Base-by-base conservation (phyloP, 441 rosid genomes). In the Mallotus japonicus region DNA sequence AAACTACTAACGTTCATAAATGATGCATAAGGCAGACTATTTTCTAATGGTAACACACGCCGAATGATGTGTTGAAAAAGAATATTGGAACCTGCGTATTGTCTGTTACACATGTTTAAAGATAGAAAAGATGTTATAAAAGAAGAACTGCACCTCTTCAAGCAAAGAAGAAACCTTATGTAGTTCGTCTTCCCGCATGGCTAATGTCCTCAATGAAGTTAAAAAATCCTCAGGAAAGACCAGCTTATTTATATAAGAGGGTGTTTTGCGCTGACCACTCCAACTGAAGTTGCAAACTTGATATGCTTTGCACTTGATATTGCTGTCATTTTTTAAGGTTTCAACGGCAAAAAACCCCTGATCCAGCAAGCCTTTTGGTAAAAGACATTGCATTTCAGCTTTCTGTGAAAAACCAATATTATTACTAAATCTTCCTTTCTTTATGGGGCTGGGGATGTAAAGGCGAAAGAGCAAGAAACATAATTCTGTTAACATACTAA, bases 241-340 rank as follows among this genome's bases (percentile, higher is more conserved):
- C 74, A 94, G 84, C 80, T 90, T 88, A 77, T 85, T 81, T 75
- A 76, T n/a, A 70, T 94, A 94, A 12, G 92, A 83, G 62, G 99
- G 97, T 5, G 54, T 84, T 80, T 64, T 85, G 65, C 99, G 97
- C 76, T 87, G 84, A 74, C 99, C 99, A 76, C 95, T 89, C 97
- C 99, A 94, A 85, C 97, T 92, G 78, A 85, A 90, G 82, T 82
- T 86, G 83, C 79, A 77, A 76, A 76, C 73, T 65, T 42, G 17
- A 47, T 72, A 82, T 47, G 37, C 75, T 69, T 73, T 81, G 51
- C 37, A 15, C 65, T 79, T 73, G 47, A 56, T 65, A 56, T 59
- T 80, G 71, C 73, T 74, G 83, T 84, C 78, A 64, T 55, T 67
- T 32, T 76, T 83, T 58, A 89, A 69, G 75, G 76, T 58, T 72